Conservation (phyloP, 2,329 filamentous ascomycete genomes). For the Emmonsiellopsis sp. region DNA sequence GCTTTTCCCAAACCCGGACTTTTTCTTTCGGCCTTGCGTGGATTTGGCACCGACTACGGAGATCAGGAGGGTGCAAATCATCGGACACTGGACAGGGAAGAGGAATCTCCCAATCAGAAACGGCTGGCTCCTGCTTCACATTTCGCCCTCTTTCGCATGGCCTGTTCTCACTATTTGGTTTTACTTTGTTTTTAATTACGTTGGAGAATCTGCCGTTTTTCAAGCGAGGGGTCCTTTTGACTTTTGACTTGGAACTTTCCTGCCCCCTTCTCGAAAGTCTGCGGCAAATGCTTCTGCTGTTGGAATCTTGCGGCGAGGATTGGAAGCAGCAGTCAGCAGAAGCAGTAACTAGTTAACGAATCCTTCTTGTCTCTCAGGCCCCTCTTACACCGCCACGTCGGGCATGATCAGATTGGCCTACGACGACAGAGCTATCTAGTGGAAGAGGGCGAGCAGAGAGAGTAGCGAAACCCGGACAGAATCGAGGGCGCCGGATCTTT, state of each 20-base stretch:
- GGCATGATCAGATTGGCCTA: background rate
- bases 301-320: too few species aligned
- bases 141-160: background rate
- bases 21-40: background rate
- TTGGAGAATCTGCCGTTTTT: too few species aligned
- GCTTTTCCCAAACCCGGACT: background rate
- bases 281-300: too few species aligned
- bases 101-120: background rate
- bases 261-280: too few species aligned
- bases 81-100: background rate
- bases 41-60: too few species aligned
- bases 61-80: too few species aligned
- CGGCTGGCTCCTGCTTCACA: too few species aligned
- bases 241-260: too few species aligned
- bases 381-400: background rate
- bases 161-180: conserved; percentile 13
- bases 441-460: background rate
- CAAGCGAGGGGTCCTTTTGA: too few species aligned
- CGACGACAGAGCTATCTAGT: background rate
- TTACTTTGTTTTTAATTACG: background rate
- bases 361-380: background rate
- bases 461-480: background rate
- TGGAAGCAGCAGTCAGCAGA: too few species aligned
- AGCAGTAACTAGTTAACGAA: too few species aligned
- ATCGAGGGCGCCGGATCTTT: too few species aligned